Base-by-base conservation (phyloP, 2,329 filamentous ascomycete genomes). In the Shiraia sp. region DNA sequence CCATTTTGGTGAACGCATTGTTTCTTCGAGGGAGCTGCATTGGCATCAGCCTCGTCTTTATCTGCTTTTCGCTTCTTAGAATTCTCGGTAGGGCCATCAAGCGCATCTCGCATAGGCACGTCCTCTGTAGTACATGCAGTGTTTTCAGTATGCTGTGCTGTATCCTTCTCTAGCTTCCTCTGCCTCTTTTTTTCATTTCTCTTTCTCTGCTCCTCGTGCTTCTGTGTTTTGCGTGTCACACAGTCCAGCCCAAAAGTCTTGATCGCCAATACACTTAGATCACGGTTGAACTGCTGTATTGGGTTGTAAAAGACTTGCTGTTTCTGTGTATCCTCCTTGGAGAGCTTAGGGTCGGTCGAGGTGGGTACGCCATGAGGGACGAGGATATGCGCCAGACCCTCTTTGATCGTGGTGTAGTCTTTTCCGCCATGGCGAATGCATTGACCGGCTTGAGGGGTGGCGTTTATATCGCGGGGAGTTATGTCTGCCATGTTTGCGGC, bases 221-320 rank as follows among this genome's bases (percentile, higher is more conserved):
- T 65, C 30, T 64, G 74, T 52, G 63, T 76, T 71, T 59, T 67
- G 28, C 78, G 72, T 13, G 83, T 63, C 4, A 80, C 57, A 23
- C 71, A 60, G 59, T 89, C 83, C 55, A 93, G 84, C 1, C 88
- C 89, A 66, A 92, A 96, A 0, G 88, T 87, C 62, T 88, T 89
- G 68, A 99, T 96, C 1, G 90, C 90, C 10, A 99, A 79, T 17
- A 96, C 89, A 47, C 90, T 96, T 53, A 99, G 72, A 66, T 99
- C 93, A 32, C 95, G 87, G 71, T 99, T 99, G 77, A 97, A 99
- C 66, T 99, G 93, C 67, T 99, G 93, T 40, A 99, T 96, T 0
- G 93, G 92, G 59, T 99, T 99, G 79, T 99, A 99, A 65, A 99
- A 99, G 41, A 99, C 95, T 24, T 78, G 76, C 59, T 92, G 87